Conservation (phyloP, 2,329 filamentous ascomycete genomes). For the Neocatenulostroma microsporum region DNA sequence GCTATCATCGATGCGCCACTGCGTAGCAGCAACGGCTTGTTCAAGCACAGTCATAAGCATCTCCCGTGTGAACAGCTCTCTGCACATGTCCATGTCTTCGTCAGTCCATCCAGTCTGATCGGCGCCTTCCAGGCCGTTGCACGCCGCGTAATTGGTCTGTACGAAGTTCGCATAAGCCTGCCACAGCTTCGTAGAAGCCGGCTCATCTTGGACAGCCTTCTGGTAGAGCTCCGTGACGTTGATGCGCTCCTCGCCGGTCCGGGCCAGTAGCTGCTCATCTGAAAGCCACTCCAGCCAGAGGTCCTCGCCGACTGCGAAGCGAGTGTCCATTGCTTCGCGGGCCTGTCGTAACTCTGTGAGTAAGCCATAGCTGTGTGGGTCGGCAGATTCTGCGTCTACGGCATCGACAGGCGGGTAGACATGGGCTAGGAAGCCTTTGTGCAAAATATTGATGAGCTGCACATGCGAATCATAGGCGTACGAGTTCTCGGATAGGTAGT, state of each 20-base stretch:
- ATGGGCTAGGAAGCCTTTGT: constrained; percentile 42
- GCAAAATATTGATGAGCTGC: constrained; percentile 41
- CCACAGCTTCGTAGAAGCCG: constrained; percentile 67
- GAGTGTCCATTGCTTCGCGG: constrained; percentile 52
- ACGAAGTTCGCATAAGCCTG: constrained; percentile 71
- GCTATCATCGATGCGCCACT: constrained; percentile 68
- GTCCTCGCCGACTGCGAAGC: constrained; percentile 66
- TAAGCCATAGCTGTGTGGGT: constrained; percentile 38
- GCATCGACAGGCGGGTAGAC: constrained; percentile 23
- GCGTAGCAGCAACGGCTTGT: constrained; percentile 62
- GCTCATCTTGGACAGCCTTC: constrained; percentile 61
- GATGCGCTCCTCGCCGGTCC: constrained; percentile 59
- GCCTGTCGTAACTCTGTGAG: constrained; percentile 41
- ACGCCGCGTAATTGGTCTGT: constrained; percentile 60
- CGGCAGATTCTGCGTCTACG: constrained; percentile 12
- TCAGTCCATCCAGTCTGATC: constrained; percentile 44
- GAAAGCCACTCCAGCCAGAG: constrained; percentile 71
- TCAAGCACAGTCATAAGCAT: constrained; percentile 61
- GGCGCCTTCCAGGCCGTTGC: constrained; percentile 49
- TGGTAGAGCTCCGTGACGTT: constrained; percentile 65
- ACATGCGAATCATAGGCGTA: constrained; percentile 45
- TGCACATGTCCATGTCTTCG: constrained; percentile 61
- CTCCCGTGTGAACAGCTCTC: constrained; percentile 63
- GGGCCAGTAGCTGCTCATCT: constrained; percentile 57
- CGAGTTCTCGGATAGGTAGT: constrained; percentile 39